Evolutionary conservation across 2,329 filamentous ascomycete species (phyloP).

Genomic region (Aspergillus pseudoterreus): DNA sequence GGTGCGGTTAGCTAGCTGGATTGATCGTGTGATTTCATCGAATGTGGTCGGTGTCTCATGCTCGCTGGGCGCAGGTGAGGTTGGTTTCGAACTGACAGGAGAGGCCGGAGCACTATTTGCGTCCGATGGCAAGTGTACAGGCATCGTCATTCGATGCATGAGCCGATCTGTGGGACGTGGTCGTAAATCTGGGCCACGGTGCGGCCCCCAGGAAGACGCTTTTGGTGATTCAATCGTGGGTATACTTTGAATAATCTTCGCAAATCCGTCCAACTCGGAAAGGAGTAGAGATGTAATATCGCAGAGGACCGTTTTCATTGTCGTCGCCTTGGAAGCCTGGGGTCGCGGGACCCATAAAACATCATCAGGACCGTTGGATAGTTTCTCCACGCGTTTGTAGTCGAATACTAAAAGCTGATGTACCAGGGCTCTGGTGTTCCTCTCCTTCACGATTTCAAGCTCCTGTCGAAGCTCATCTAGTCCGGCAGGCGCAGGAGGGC

Average conservation of each 20-base stretch:
- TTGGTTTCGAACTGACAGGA: constrained; percentile 36
- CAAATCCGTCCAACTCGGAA: constrained; percentile 70
- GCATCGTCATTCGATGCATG: constrained; percentile 76
- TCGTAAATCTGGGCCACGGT: constrained; percentile 49
- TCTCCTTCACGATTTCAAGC: constrained; percentile 66
- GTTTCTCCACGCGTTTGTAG: constrained; percentile 54
- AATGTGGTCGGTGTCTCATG: constrained; percentile 52
- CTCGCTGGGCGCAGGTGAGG: constrained; percentile 33
- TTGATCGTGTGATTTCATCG: constrained; percentile 48
- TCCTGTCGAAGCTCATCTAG: constrained; percentile 53
- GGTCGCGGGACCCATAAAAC: constrained; percentile 67
- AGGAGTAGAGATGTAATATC: constrained; percentile 71
- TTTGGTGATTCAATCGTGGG: constrained; percentile 75
- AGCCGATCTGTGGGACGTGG: constrained; percentile 53
- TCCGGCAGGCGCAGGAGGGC: constrained; percentile 34
- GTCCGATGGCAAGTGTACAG: constrained; percentile 53
- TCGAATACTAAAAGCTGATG: constrained; percentile 81
- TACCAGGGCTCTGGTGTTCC: constrained; percentile 70
- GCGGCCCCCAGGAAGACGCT: constrained; percentile 40
- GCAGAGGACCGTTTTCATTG: constrained; percentile 76
- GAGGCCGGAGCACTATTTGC: constrained; percentile 31
- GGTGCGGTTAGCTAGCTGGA: constrained; percentile 35
- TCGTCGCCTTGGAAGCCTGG: constrained; percentile 68
- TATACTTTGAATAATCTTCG: constrained; percentile 68
- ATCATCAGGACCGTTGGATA: constrained; percentile 58